phyloP scores from a whole-genome alignment of 129 eudicot genomes.

The Ambrosia artemisiifolia region DNA sequence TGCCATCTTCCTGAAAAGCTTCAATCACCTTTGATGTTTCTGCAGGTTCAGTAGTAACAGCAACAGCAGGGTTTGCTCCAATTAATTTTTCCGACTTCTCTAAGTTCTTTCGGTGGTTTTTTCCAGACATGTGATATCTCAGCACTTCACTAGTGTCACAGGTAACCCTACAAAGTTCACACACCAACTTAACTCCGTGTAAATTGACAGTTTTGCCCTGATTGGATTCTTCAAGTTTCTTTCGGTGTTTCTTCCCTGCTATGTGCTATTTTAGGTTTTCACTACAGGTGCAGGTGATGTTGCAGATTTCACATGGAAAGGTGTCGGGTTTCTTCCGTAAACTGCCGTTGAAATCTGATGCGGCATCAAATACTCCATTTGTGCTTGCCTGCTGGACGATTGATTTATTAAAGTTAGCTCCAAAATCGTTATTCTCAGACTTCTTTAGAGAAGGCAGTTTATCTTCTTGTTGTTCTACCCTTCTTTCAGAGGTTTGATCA shows the following conservation, averaged over 20 bases:
- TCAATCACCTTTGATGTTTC: conserved; percentile 2
- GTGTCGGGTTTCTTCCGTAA: conserved; percentile 1
- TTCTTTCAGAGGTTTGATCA: conserved; percentile 31
- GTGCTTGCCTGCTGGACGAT: not conserved
- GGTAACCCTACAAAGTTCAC: conserved; percentile 34
- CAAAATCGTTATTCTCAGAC: conserved; percentile 27
- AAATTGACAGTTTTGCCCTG: conserved; percentile 10
- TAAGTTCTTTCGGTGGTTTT: conserved; percentile 28
- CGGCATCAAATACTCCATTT: not conserved
- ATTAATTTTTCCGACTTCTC: conserved; percentile 10
- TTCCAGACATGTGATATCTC: conserved; percentile 16
- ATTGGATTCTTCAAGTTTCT: conserved; percentile 18
- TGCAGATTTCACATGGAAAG: conserved; percentile 39
- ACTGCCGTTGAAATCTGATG: not conserved
- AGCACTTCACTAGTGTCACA: conserved; percentile 17
- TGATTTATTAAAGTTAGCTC: conserved; percentile 25
- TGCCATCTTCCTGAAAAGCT: conserved; percentile 15
- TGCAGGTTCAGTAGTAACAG: not conserved
- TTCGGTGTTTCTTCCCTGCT: conserved; percentile 38
- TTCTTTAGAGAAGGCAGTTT: conserved; percentile 43
- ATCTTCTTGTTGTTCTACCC: conserved; percentile 33
- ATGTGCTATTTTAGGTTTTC: conserved; percentile 20
- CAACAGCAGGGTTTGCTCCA: conserved; percentile 19
- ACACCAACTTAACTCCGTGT: not conserved
- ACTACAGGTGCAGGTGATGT: conserved; percentile 28